Evolutionary conservation across 495 filamentous ascomycete genomes (phyloP).

Genomic region (Cercophora samala): DNA sequence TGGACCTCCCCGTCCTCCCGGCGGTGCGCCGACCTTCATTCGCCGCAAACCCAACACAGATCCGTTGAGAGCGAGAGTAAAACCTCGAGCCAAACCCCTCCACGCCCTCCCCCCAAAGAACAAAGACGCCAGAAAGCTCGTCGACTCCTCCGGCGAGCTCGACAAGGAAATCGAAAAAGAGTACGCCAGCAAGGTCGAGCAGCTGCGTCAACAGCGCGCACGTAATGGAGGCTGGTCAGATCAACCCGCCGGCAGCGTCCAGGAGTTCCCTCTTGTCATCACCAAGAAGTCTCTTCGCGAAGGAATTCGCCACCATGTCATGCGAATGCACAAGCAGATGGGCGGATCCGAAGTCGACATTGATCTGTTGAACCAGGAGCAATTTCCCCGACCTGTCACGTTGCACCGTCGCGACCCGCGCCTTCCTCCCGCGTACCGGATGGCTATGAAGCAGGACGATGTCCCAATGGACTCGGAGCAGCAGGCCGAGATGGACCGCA

Average conservation of each 20-base stretch:
- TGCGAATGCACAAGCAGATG: conserved; percentile 54
- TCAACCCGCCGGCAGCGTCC: conserved; percentile 48
- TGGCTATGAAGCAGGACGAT: conserved; percentile 54
- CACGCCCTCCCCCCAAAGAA: conserved; percentile 13
- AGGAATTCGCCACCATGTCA: conserved; percentile 80
- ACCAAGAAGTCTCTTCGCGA: conserved; percentile 78
- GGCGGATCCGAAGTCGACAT: conserved; percentile 49
- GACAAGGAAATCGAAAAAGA: not conserved
- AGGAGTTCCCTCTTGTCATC: conserved; percentile 70
- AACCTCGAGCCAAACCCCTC: conserved; percentile 29
- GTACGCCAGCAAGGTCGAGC: conserved; percentile 12
- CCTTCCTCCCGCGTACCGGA: conserved; percentile 55
- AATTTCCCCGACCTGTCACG: conserved; percentile 84
- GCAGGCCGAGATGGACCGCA: conserved; percentile 70
- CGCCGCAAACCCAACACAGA: conserved; percentile 52
- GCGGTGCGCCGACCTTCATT: conserved; percentile 29
- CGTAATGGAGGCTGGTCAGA: conserved; percentile 61
- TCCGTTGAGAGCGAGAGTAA: conserved; percentile 66
- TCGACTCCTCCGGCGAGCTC: not conserved
- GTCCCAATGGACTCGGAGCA: conserved; percentile 44
- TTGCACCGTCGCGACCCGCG: conserved; percentile 88
- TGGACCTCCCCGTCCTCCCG: conserved; percentile 23
- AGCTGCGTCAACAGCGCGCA: conserved; percentile 35
- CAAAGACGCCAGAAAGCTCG: not conserved
- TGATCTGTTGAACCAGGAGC: conserved; percentile 61